phyloP scores from a whole-genome alignment of 2,329 filamentous ascomycete genomes.

The Penicillium sp. region DNA sequence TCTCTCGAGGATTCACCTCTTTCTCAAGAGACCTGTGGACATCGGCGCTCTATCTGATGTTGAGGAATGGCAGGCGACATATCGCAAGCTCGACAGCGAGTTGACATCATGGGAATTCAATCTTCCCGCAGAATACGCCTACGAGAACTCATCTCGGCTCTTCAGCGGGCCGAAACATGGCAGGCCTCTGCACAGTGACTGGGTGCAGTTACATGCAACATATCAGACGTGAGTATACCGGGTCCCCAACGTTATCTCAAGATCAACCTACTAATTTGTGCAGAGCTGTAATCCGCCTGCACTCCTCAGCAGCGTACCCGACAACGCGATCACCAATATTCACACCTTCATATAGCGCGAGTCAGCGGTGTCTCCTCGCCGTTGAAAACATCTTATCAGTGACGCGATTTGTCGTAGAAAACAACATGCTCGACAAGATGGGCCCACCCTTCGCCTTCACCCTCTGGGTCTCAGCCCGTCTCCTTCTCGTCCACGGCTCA shows the following conservation, averaged over 20 bases:
- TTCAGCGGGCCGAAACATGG: slow-evolving; percentile 66
- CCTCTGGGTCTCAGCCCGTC: slow-evolving; percentile 84
- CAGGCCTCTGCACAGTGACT: slow-evolving; percentile 74
- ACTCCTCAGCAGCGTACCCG: slow-evolving; percentile 90
- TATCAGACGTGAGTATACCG: slow-evolving; percentile 70
- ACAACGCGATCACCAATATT: slow-evolving; percentile 87
- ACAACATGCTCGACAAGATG: slow-evolving; percentile 74
- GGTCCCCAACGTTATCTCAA: background rate
- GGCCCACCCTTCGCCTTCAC: slow-evolving; percentile 91
- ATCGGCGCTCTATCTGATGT: slow-evolving; percentile 83
- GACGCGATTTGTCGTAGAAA: slow-evolving; percentile 74
- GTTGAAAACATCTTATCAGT: slow-evolving; percentile 81
- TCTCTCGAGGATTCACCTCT: slow-evolving; percentile 82
- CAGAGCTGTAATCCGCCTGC: slow-evolving; percentile 79
- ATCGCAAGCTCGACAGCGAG: slow-evolving; percentile 79
- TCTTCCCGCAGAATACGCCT: slow-evolving; percentile 76
- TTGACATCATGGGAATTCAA: slow-evolving; percentile 82
- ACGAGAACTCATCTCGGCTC: slow-evolving; percentile 71
- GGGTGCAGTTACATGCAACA: slow-evolving; percentile 89
- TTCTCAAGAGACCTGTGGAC: slow-evolving; percentile 85
- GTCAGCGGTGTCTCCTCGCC: slow-evolving; percentile 77
- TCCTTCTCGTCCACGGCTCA: slow-evolving; percentile 85
- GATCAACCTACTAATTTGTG: slow-evolving; percentile 22
- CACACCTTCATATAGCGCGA: slow-evolving; percentile 82
- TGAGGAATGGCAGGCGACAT: slow-evolving; percentile 84